Percentiles rank a stretch among this genome's conserved stretches.
Conservation (phyloP, 148 eudicot genomes). For the Vaccinium vitisidaea region DNA sequence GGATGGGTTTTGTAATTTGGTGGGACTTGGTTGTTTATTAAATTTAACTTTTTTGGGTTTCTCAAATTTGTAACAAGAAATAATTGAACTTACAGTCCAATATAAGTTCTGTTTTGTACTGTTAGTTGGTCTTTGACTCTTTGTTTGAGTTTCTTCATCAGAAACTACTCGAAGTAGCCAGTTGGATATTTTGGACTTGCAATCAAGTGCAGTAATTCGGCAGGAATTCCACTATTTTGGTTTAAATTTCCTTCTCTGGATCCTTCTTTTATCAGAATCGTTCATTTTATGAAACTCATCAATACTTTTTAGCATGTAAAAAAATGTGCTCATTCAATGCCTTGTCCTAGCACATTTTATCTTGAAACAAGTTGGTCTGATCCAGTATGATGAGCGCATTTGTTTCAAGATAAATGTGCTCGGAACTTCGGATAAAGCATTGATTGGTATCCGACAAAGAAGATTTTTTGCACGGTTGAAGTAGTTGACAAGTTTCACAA, state of each 20-base stretch:
- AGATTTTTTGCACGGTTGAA: no score
- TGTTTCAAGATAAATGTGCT: no score
- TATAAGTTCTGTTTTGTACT: not conserved
- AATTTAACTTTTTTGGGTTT: not conserved
- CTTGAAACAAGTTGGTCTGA: no score
- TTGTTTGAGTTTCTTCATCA: not conserved
- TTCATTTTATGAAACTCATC: no score
- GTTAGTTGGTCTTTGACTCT: not conserved
- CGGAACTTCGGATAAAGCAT: no score
- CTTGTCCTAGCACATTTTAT: no score
- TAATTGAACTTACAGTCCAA: not conserved
- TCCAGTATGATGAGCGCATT: no score
- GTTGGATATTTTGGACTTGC: not conserved
- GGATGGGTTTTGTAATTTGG: not conserved
- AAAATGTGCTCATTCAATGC: no score
- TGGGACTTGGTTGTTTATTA: not conserved
- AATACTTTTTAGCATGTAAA: no score
- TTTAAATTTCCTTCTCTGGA: not conserved
- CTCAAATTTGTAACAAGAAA: not conserved
- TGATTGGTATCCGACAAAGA: no score
- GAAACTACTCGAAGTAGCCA: not conserved
- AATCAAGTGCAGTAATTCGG: not conserved
- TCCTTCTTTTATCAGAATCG: not conserved
- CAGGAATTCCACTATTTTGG: not conserved
- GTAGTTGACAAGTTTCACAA: no score